These are phyloP conservation scores for Aspergillus fructus DNA, from an alignment of 2,329 filamentous ascomycete genomes.

Conservation along the genomic window DNA sequence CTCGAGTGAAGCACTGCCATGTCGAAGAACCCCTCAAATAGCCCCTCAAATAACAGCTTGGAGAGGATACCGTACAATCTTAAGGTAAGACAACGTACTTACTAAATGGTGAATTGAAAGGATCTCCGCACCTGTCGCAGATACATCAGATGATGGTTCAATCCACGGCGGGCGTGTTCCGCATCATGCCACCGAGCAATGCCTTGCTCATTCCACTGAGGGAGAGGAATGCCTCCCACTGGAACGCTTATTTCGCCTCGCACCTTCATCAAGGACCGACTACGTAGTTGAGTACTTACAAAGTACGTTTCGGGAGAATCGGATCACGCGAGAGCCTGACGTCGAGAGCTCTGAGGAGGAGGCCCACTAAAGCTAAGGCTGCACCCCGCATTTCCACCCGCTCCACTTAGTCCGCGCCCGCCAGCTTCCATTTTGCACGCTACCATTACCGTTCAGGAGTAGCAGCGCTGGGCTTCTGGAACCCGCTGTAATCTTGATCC, in stretches of 20 bases:
- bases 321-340: conserved; percentile 33
- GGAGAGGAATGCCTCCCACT: neutral
- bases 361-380: conserved; percentile 31
- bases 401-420: conserved; percentile 18
- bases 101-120: conserved; percentile 7
- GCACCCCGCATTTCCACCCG: conserved; percentile 37
- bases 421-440: neutral
- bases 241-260: too few species aligned
- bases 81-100: too few species aligned
- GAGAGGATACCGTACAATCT: too few species aligned
- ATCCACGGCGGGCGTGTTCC: neutral
- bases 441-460: too few species aligned
- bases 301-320: neutral
- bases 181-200: conserved; percentile 3
- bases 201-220: too few species aligned
- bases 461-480: too few species aligned
- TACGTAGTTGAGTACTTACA: neutral
- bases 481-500: too few species aligned
- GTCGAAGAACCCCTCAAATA: too few species aligned
- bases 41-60: too few species aligned
- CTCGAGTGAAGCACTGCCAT: too few species aligned
- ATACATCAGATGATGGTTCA: conserved; percentile 12
- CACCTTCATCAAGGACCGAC: too few species aligned
- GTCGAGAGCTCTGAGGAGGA: conserved; percentile 21
- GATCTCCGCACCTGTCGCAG: conserved; percentile 12